Base-by-base conservation (phyloP, 2,329 filamentous ascomycete species). In the Thelonectria olida region DNA sequence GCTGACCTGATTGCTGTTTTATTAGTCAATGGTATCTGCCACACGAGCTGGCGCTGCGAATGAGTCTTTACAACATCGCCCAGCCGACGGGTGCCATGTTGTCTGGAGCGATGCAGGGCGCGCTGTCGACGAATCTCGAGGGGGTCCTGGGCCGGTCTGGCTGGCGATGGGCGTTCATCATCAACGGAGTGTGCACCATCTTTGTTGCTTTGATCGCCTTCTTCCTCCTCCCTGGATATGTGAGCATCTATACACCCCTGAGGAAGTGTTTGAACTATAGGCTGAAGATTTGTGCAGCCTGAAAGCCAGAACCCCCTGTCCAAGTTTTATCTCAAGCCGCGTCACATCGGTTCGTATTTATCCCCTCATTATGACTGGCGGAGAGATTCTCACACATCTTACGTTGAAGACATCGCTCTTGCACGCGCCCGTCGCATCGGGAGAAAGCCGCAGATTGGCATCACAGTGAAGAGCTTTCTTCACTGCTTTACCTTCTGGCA, bases 111-210 rank as follows among this genome's bases (percentile, higher is more conserved):
- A 62, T 62, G 60, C 60, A 62, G 8, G 60, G 60, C 15, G 55
- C 36, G 1, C 27, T 62, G 2, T 59, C 59, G 2, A 55, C 60
- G 4, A 59, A 59, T 19, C 28, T 62, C 9, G 56, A 62, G 3
- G 56, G 56, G 1, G 60, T 52, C 2, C 55, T 62, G 1, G 60
- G 60, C 1, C 55, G 60, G 10, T 17, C 60, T 7, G 60, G 60
- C 53, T 62, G 60, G 60, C 60, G 60, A 2, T 62, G 60, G 60
- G 50, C 60, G 5, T 62, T 62, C 15, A 62, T 62, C 25, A 62
- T 62, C 23, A 62, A 62, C 25, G 60, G 54, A 31, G 28, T 54
- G 4, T 54, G 51, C 17, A 54, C 51, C 1, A 47, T 54, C 22
- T 45, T 54, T 15, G 31, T 54, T 27, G 51, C 51, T 7, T 17